These are phyloP conservation scores for Meyerozyma carpophila DNA, from an alignment of 1,139 yeast genomes.

Conservation along the genomic window DNA sequence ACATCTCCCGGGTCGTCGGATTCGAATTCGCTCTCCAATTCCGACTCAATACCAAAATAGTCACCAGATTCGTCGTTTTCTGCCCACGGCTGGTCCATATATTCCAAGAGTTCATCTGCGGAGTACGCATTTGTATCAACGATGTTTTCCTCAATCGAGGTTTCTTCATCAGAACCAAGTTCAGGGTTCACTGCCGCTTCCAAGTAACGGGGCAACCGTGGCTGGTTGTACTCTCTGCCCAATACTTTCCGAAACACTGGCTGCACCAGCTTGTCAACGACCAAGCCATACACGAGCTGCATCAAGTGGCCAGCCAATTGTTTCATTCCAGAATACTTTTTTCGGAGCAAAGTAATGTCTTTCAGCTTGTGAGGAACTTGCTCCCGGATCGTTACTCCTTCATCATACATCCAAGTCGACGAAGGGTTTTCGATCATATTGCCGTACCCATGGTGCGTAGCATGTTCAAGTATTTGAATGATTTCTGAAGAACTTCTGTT, in stretches of 20 bases:
- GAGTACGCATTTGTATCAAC: background rate
- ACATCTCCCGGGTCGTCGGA: background rate
- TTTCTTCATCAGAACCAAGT: background rate
- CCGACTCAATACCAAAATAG: conserved; percentile 20
- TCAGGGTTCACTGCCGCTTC: background rate
- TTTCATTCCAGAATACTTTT: conserved; percentile 15
- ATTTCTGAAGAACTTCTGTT: conserved; percentile 3
- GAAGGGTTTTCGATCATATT: conserved; percentile 29
- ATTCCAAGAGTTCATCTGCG: background rate
- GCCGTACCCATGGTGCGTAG: conserved; percentile 24
- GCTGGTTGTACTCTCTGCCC: background rate
- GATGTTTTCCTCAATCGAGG: background rate
- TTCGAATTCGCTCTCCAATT: conserved; percentile 11
- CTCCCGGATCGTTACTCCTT: conserved; percentile 3
- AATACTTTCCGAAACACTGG: conserved; percentile 4
- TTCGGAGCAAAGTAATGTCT: conserved; percentile 17
- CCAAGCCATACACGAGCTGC: conserved; percentile 22
- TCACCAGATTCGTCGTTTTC: conserved; percentile 47
- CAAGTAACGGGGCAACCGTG: background rate
- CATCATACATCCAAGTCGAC: conserved; percentile 19
- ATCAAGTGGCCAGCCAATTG: conserved; percentile 15
- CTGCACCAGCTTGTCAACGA: conserved; percentile 9
- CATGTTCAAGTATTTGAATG: conserved; percentile 13
- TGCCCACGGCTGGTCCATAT: conserved; percentile 8
- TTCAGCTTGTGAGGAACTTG: conserved; percentile 10